These are phyloP conservation scores for Sugiyamaella floridensis DNA, from an alignment of 805 yeast genomes.

Conservation along the genomic window DNA sequence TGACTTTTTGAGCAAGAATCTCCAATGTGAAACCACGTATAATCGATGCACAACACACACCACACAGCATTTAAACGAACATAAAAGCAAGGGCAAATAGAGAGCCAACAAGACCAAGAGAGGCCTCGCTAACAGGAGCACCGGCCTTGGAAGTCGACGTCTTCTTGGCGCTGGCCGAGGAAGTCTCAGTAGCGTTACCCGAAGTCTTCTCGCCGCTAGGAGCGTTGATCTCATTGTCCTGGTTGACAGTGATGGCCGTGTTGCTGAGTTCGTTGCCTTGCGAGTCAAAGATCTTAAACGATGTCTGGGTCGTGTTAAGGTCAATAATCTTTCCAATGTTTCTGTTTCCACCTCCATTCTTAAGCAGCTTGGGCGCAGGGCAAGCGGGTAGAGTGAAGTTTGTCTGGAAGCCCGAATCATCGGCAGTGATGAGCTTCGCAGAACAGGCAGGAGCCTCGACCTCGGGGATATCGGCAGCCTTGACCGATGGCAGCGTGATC, in stretches of 20 bases:
- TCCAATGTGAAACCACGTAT: too few species aligned
- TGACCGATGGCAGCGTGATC: constrained; percentile 27
- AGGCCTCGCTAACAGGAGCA: constrained; percentile 10
- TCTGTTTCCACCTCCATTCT: constrained; percentile 33
- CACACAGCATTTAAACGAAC: constrained; percentile 7
- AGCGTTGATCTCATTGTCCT: constrained; percentile 22
- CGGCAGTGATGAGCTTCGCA: constrained; percentile 18
- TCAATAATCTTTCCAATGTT: constrained; percentile 32
- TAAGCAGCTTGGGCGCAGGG: constrained; percentile 32
- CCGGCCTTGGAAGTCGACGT: constrained; percentile 15
- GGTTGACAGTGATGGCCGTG: constrained; percentile 20
- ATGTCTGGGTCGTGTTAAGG: constrained; percentile 22
- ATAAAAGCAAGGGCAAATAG: constrained; percentile 14
- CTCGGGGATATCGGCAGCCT: constrained; percentile 15
- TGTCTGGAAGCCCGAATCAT: constrained; percentile 26
- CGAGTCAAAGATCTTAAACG: constrained; percentile 27
- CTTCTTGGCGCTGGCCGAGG: constrained; percentile 15
- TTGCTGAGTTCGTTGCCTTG: constrained; percentile 25
- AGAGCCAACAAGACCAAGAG: constrained; percentile 12
- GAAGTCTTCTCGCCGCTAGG: constrained; percentile 15
- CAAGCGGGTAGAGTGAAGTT: constrained; percentile 30
- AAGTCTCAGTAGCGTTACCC: constrained; percentile 9
- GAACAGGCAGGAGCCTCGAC: constrained; percentile 25
- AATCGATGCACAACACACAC: too few species aligned
- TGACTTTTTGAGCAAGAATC: too few species aligned